phyloP scores from a whole-genome alignment of 1,139 yeast genomes.

The Magnusiomyces clavatus region DNA sequence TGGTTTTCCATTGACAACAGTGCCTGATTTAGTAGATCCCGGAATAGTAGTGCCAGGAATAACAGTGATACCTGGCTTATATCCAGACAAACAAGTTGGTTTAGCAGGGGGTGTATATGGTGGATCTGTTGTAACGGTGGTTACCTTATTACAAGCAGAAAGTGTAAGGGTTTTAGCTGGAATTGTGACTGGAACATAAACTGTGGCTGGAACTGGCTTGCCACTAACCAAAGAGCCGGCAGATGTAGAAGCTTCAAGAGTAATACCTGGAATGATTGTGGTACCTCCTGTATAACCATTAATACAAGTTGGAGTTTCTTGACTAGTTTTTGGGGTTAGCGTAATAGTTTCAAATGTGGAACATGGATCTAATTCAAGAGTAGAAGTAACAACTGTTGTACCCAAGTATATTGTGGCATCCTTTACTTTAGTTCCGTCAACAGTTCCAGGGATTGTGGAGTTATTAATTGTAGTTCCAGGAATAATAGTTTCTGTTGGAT shows the following conservation, averaged over 20 bases:
- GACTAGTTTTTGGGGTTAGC: constrained; percentile 14
- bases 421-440: neutral
- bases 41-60: constrained; percentile 7
- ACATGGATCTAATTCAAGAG: neutral
- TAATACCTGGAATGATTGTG: constrained; percentile 16
- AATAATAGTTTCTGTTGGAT: constrained; percentile 2
- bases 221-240: constrained; percentile 5
- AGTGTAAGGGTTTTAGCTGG: constrained; percentile 3
- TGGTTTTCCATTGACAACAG: constrained; percentile 9
- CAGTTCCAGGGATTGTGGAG: constrained; percentile 5
- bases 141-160: constrained; percentile 5
- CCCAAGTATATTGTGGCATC: neutral
- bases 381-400: neutral
- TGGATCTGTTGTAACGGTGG: constrained; percentile 2
- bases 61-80: constrained; percentile 8
- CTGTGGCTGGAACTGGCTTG: constrained; percentile 7
- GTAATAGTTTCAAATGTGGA: neutral
- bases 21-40: constrained; percentile 5
- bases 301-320: neutral
- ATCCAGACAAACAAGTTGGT: constrained; percentile 2
- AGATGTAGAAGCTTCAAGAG: constrained; percentile 1
- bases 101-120: neutral
- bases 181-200: neutral
- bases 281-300: constrained; percentile 16
- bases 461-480: constrained; percentile 8